Evolutionary conservation across 805 yeast genomes (phyloP), one percentile per base, ranked within the genome.

Genomic region (Candida ulmi): DNA sequence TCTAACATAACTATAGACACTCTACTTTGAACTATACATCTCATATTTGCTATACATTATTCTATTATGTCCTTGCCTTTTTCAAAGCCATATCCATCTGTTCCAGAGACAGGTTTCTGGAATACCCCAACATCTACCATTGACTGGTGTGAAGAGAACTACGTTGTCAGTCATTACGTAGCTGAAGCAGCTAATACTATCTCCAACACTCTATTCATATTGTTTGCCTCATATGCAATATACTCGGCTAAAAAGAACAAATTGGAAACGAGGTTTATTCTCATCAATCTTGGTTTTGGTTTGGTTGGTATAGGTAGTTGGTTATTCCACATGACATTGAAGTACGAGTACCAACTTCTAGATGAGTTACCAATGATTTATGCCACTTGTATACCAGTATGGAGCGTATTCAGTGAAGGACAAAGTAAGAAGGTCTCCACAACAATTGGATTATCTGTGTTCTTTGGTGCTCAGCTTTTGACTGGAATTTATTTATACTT

Each of bases 91-190:
- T 78, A 78, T 51, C 83, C 86, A 1, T 69, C 69, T 7, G 75
- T 69, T 26, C 75, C 76, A 31, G 48, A 56, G n/a, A 41, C 61
- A 13, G 90, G 88, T 1, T 80, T 61, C 57, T 87, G 96, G 96
- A 93, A 93, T 1, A 64, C 68, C 5, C 84, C 85, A 3, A 88
- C 98, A 0, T 76, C 96, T 29, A 90, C 98, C n/a, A 93, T 93
- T 29, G 99, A 91, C 57, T 91, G 98, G 98, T 91, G 99, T 63
- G 99, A 91, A 56, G 98, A 93, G 61, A 91, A 91, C 65, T 91
- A 91, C 58, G 91, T 88, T 11, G 85, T 90, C 2, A 74, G 91
- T 11, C 74, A 74, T 11, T 93, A 85, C 54, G 71, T 93, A 38
- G 97, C 98, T 4, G 99, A 93, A 60, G 83, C 87, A 41, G 72